Percentiles rank a stretch among this genome's conserved stretches.
Evolutionary conservation across 257 asterid species (phyloP).

Genomic region (Salvia splendens): DNA sequence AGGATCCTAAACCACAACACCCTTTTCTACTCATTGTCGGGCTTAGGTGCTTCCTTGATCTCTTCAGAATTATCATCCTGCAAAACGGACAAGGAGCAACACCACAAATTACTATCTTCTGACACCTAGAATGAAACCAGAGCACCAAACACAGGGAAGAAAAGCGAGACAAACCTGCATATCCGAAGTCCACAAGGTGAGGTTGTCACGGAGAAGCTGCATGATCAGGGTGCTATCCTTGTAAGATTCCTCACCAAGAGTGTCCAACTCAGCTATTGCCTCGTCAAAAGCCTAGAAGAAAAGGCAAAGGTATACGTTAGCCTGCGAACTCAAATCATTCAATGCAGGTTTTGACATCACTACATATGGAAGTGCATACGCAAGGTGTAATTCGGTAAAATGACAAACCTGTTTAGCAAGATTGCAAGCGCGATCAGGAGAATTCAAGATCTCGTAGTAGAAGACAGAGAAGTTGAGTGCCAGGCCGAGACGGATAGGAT

Average conservation of each 20-base stretch:
- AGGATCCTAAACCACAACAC: conserved; percentile 31
- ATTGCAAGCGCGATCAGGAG: conserved; percentile 60
- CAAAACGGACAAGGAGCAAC: conserved; percentile 19
- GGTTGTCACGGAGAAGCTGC: conserved; percentile 97
- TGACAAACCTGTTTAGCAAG: conserved; percentile 82
- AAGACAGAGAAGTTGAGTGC: conserved; percentile 92
- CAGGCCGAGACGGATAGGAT: conserved; percentile 81
- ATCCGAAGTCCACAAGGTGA: conserved; percentile 92
- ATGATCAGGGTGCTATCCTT: conserved; percentile 93
- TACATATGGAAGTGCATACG: neutral
- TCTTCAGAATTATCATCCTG: conserved; percentile 86
- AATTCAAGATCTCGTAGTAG: conserved; percentile 56
- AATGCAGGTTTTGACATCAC: neutral
- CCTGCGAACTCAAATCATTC: conserved; percentile 1
- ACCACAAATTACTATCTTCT: conserved; percentile 14
- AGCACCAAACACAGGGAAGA: too few relatives aligned
- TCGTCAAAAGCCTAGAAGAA: conserved; percentile 75
- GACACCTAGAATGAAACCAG: neutral
- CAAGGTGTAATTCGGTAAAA: neutral
- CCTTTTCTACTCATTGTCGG: conserved; percentile 62
- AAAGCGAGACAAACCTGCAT: conserved; percentile 57
- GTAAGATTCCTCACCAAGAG: conserved; percentile 33
- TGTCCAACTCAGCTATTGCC: conserved; percentile 90
- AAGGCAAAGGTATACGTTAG: conserved; percentile 13
- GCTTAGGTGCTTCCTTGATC: conserved; percentile 78